These are phyloP conservation scores for Aphanomyces euteiches DNA, from an alignment of 352 stramenopile genomes.

Conservation along the genomic window DNA sequence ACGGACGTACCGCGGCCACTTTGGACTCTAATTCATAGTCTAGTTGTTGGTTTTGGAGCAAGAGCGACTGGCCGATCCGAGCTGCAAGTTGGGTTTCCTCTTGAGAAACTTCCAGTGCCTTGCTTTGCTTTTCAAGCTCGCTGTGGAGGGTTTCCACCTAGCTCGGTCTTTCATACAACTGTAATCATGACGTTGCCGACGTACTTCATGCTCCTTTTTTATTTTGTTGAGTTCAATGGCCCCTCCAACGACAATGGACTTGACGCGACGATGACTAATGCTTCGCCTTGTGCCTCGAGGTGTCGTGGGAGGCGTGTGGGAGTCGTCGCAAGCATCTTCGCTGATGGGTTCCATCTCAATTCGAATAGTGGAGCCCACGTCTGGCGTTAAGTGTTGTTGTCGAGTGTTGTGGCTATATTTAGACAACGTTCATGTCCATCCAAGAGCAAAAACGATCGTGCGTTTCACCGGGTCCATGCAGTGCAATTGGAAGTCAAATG, in stretches of 20 bases:
- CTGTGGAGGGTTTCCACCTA: constrained; percentile 44
- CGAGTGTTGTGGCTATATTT: no score
- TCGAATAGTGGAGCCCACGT: no score
- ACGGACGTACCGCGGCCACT: neutral
- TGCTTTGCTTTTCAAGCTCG: constrained; percentile 47
- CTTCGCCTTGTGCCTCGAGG: neutral
- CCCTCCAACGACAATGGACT: constrained; percentile 7
- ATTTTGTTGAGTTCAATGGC: constrained; percentile 10
- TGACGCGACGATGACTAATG: constrained; percentile 4
- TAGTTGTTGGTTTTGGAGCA: constrained; percentile 47
- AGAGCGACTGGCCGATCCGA: constrained; percentile 45
- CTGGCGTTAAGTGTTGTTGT: no score
- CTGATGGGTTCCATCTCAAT: neutral
- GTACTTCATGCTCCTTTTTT: constrained; percentile 19
- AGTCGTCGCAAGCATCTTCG: neutral
- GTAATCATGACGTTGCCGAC: neutral
- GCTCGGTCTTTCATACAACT: neutral
- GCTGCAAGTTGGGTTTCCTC: constrained; percentile 47
- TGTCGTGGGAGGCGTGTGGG: neutral
- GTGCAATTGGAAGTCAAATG: no score
- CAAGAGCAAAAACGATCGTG: no score
- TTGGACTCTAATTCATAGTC: constrained; percentile 41
- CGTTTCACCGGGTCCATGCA: no score
- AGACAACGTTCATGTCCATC: no score
- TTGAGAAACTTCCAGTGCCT: constrained; percentile 43